Conservation (phyloP, 352 stramenopile species). For the Albugo laibachii region DNA sequence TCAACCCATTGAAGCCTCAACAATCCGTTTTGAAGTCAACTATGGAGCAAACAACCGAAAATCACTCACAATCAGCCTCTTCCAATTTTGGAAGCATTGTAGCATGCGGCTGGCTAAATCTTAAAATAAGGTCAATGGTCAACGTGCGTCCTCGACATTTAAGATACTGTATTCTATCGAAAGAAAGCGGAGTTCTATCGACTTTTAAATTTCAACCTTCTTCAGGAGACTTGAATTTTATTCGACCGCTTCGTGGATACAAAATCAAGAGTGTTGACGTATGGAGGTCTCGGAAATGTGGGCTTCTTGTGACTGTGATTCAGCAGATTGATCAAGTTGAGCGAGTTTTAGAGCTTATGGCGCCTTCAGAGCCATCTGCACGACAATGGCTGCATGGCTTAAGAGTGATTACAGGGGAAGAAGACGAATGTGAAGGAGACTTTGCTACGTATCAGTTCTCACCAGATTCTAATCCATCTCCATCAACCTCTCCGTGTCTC, state of each 20-base stretch:
- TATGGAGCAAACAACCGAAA: too few relatives aligned
- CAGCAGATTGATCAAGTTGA: conserved; percentile 43
- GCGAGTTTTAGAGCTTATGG: conserved; percentile 65
- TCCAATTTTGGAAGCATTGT: conserved; percentile 38
- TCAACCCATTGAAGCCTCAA: too few relatives aligned
- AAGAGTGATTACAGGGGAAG: conserved; percentile 22
- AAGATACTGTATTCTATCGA: conserved; percentile 65
- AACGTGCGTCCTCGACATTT: conserved; percentile 67
- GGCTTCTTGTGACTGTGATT: conserved; percentile 52
- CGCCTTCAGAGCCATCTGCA: conserved; percentile 27
- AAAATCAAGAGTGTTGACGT: conserved; percentile 48
- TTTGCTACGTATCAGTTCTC: not conserved
- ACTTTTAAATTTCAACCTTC: conserved; percentile 81
- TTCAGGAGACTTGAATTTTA: conserved; percentile 24
- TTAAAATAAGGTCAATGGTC: conserved; percentile 75
- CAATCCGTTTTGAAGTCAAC: too few relatives aligned
- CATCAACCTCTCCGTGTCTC: not conserved
- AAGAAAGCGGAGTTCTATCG: conserved; percentile 35
- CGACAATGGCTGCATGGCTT: conserved; percentile 33
- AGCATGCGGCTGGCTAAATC: conserved; percentile 62
- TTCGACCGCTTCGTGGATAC: conserved; percentile 41
- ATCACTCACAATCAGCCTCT: too few relatives aligned
- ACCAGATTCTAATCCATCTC: not conserved
- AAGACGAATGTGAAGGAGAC: conserved; percentile 9
- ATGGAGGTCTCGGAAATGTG: conserved; percentile 48